Base-by-base conservation (phyloP, 805 yeast genomes). In the Yamadazyma ubonensis region DNA sequence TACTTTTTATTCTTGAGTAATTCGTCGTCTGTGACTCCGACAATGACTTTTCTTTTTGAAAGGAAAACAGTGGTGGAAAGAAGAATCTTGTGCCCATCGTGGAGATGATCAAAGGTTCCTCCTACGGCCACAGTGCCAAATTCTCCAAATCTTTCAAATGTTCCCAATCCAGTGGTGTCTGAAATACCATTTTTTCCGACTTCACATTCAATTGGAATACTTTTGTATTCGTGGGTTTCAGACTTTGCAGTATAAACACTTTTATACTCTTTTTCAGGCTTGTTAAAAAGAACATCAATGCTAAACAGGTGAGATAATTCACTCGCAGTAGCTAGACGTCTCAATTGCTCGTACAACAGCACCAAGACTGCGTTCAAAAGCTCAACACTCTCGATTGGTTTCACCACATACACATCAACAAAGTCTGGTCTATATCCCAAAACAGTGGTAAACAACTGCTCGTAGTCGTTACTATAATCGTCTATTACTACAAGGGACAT, bases 71-170 rank as follows among this genome's bases (percentile, higher is more conserved):
- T 72, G 43, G 86, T 69, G 0, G 93, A 81, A 7, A 93, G 68
- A 19, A 93, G 67, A 20, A 93, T 83, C 58, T 86, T 87, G 62
- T 93, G 99, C 0, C 98, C 99, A 55, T 85, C 95, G 52, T 93
- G 99, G 26, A 93, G 56, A 62, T 93, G 98, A 56, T 93, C 99
- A 65, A 93, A 93, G 0, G 99, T 93, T 0, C 99, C 99, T 0
- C 99, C 99, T 1, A 91, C 81, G 0, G 96, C 91, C 6, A 51
- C 55, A 5, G 71, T 29, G 19, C 29, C 31, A 20, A 21, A 39
- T 6, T 19, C 21, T 7, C 30, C 35, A n/a, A 18, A n/a, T n/a
- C n/a, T n/a, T n/a, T n/a, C n/a, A n/a, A n/a, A n/a, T n/a, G n/a
- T n/a, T n/a, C n/a, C n/a, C n/a, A n/a, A n/a, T n/a, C n/a, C n/a